These are phyloP conservation scores for Penicillium salamii DNA, from an alignment of 495 filamentous ascomycete species.

Conservation along the genomic window DNA sequence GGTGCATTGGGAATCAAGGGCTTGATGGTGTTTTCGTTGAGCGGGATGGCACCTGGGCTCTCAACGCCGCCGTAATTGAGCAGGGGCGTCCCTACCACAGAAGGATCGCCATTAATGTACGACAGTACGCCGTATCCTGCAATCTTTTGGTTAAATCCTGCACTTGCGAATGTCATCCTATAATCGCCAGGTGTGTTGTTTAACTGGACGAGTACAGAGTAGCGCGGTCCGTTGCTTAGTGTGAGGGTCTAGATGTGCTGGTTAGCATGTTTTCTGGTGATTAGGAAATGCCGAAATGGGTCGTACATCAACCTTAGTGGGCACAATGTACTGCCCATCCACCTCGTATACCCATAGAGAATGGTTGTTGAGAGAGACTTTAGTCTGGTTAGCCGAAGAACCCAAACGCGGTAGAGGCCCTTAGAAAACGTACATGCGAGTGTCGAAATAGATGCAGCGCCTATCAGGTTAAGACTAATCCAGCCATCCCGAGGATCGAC, in stretches of 20 bases:
- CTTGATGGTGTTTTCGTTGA: background rate
- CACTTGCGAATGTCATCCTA: slow-evolving; percentile 15
- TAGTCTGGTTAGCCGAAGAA: background rate
- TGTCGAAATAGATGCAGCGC: background rate
- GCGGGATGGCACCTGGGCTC: background rate
- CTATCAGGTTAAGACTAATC: slow-evolving; percentile 5
- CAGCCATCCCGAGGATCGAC: background rate
- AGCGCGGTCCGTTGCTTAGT: slow-evolving; percentile 18
- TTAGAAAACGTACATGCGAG: background rate
- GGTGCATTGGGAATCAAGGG: background rate
- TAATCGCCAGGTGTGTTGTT: slow-evolving; percentile 20
- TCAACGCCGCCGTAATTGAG: background rate
- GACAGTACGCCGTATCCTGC: slow-evolving; percentile 12
- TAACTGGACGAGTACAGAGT: slow-evolving; percentile 19
- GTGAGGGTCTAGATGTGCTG: slow-evolving; percentile 2
- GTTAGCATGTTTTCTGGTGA: background rate
- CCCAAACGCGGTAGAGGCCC: background rate
- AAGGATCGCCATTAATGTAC: slow-evolving; percentile 14
- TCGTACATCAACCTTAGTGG: slow-evolving; percentile 13
- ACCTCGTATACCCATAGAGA: slow-evolving; percentile 24
- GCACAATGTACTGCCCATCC: slow-evolving; percentile 22
- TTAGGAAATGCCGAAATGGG: background rate
- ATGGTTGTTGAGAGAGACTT: slow-evolving; percentile 32
- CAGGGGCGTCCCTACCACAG: slow-evolving; percentile 22
- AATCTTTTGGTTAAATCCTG: slow-evolving; percentile 17